These are phyloP conservation scores for Podila verticillata DNA, from an alignment of 192 early-diverging fungal genomes.

Conservation along the genomic window DNA sequence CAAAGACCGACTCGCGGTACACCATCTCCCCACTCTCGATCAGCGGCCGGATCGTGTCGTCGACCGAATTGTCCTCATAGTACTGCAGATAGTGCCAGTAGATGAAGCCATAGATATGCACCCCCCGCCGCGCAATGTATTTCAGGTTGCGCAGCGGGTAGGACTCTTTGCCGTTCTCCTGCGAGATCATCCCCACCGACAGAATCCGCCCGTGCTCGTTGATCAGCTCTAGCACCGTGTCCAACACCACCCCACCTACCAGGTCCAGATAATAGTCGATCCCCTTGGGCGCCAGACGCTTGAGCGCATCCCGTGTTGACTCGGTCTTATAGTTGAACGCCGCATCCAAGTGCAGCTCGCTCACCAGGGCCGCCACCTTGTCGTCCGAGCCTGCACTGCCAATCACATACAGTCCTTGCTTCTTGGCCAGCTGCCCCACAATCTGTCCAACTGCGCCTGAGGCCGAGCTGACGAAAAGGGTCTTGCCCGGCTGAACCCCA, in stretches of 20 bases:
- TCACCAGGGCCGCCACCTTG: slow-evolving; percentile 76
- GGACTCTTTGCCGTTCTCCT: slow-evolving; percentile 68
- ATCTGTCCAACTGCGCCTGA: slow-evolving; percentile 83
- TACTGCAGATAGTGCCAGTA: slow-evolving; percentile 51
- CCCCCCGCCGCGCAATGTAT: slow-evolving; percentile 59
- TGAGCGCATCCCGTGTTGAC: slow-evolving; percentile 50
- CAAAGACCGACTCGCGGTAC: slow-evolving; percentile 43
- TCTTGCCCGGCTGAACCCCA: slow-evolving; percentile 84
- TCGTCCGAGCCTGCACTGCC: slow-evolving; percentile 87
- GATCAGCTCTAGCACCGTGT: slow-evolving; percentile 69
- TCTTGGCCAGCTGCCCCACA: slow-evolving; percentile 87
- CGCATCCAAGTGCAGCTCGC: slow-evolving; percentile 77
- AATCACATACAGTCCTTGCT: slow-evolving; percentile 80
- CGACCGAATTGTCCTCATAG: slow-evolving; percentile 57
- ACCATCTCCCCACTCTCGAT: slow-evolving; percentile 27
- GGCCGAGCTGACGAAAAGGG: slow-evolving; percentile 82
- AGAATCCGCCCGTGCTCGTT: slow-evolving; percentile 73
- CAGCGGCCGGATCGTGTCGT: slow-evolving; percentile 25
- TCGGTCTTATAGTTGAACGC: slow-evolving; percentile 93
- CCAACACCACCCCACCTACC: slow-evolving; percentile 81
- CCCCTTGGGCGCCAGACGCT: slow-evolving; percentile 74
- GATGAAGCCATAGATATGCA: slow-evolving; percentile 71
- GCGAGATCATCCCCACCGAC: slow-evolving; percentile 78
- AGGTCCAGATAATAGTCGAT: slow-evolving; percentile 88
- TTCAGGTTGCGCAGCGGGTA: slow-evolving; percentile 71